Evolutionary conservation across 345 rosid genomes (phyloP), one percentile per base, ranked within the genome.

Genomic region (Microcos paniculata): DNA sequence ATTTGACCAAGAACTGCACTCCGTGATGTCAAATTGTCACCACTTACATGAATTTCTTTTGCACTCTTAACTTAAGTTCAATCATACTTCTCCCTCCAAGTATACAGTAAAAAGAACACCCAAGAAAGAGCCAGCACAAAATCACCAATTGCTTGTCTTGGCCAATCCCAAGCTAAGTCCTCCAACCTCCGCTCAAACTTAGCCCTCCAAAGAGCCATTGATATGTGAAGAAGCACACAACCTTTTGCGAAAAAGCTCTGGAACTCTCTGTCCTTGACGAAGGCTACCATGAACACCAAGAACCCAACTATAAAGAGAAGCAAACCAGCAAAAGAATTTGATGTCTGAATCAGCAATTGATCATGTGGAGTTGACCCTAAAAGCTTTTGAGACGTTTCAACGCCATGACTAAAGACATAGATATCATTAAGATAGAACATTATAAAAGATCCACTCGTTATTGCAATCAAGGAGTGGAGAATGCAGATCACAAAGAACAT

Each of bases 141-240:
- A 76, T 87, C 87, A n/a, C 87, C 90, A 15, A 65, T 71, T 3
- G 66, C 78, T 53, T 85, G 87, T 63, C 81, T 87, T 0, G 85
- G 84, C 90, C 85, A 85, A 71, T 79, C 75, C 85, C 81, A 73
- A 35, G 86, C 87, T 77, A 85, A 79, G 71, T 78, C 88, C 76
- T 83, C 88, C 35, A 87, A 71, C 79, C 80, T 80, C 48, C 84
- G 76, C 71, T 87, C 84, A 55, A 78, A 83, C 23, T 48, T 35
- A 61, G 76, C 33, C 55, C 90, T 87, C 87, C 90, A 83, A 19
- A 85, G 56, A 76, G 84, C 88, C 83, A 83, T 80, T 18, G 77
- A 53, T 5, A 81, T 73, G 62, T 85, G 86, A 19, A 87, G 71
- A 40, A 85, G 69, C 6, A 72, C 80, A 63, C 87, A 83, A 5